Evolutionary conservation across 176 grass and related monocot species (phyloP).

Genomic region (Carex myosuroides): DNA sequence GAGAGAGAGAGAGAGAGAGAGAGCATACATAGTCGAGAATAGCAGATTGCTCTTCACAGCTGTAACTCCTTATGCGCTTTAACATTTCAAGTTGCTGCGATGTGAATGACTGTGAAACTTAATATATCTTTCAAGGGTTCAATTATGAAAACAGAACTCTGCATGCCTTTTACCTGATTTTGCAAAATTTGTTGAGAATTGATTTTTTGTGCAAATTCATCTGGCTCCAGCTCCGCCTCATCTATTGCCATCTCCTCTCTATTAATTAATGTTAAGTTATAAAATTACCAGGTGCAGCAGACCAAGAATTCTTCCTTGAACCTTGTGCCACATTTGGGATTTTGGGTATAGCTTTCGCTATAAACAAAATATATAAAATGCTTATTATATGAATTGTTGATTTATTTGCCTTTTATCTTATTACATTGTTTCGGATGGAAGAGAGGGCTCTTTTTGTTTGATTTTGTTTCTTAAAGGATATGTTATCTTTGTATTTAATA

Average conservation of each 20-base stretch:
- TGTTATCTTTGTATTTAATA: not conserved
- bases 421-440: not conserved
- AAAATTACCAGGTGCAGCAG: not conserved
- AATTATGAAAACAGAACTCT: not conserved
- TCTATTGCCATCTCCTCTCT: constrained; percentile 88
- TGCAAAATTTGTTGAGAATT: constrained; percentile 41
- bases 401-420: not conserved
- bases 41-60: constrained; percentile 43
- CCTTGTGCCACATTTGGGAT: not conserved
- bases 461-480: not conserved
- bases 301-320: not conserved
- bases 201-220: constrained; percentile 58
- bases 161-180: constrained; percentile 37
- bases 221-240: constrained; percentile 57
- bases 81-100: constrained; percentile 71
- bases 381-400: not conserved
- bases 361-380: not conserved
- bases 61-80: constrained; percentile 49
- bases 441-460: not conserved
- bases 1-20: not conserved
- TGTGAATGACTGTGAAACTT: not conserved
- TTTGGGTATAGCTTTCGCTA: not conserved
- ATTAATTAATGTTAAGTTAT: constrained; percentile 23
- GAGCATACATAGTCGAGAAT: constrained; percentile 42
- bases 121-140: not conserved